Conservation (phyloP, 352 stramenopile species). For the Globisporangium radiosum region DNA sequence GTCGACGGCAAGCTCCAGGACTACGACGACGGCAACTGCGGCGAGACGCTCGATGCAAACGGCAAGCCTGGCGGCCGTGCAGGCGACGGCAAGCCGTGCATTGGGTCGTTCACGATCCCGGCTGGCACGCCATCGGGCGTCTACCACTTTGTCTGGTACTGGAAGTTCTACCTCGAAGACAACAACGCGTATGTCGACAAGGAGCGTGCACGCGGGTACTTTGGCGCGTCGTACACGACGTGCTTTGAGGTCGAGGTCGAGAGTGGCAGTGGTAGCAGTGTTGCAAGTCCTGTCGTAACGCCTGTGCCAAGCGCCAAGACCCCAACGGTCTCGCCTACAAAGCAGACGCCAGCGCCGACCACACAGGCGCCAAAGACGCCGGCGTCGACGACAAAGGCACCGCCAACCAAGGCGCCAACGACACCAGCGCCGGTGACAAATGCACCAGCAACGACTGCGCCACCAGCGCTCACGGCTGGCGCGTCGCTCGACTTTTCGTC, state of each 20-base stretch:
- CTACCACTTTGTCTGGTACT: slow-evolving; percentile 72
- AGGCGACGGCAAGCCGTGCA: slow-evolving; percentile 54
- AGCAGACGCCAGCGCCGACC: slow-evolving; percentile 6
- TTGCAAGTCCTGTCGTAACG: not conserved
- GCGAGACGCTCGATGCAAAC: slow-evolving; percentile 38
- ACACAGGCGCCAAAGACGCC: slow-evolving; percentile 2
- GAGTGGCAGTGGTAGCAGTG: slow-evolving; percentile 9
- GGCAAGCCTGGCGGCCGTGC: slow-evolving; percentile 38
- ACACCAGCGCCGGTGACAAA: slow-evolving; percentile 2
- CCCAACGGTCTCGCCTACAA: slow-evolving; percentile 4
- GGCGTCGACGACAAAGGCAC: slow-evolving; percentile 1
- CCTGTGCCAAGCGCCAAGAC: slow-evolving; percentile 5
- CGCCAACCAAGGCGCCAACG: slow-evolving; percentile 2
- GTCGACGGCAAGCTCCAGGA: slow-evolving; percentile 34
- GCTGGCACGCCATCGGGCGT: slow-evolving; percentile 31
- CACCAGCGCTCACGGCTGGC: not conserved
- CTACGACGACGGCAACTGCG: slow-evolving; percentile 60
- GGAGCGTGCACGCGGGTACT: slow-evolving; percentile 42
- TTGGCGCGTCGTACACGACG: slow-evolving; percentile 57
- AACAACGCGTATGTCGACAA: slow-evolving; percentile 40
- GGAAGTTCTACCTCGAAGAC: slow-evolving; percentile 59
- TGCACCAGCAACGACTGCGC: slow-evolving; percentile 1
- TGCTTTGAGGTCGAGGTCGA: slow-evolving; percentile 65
- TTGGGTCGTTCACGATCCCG: slow-evolving; percentile 46
- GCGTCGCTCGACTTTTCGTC: slow-evolving; percentile 6